phyloP scores from a whole-genome alignment of 164 flowering plant species.

The Nymphaea colorata region DNA sequence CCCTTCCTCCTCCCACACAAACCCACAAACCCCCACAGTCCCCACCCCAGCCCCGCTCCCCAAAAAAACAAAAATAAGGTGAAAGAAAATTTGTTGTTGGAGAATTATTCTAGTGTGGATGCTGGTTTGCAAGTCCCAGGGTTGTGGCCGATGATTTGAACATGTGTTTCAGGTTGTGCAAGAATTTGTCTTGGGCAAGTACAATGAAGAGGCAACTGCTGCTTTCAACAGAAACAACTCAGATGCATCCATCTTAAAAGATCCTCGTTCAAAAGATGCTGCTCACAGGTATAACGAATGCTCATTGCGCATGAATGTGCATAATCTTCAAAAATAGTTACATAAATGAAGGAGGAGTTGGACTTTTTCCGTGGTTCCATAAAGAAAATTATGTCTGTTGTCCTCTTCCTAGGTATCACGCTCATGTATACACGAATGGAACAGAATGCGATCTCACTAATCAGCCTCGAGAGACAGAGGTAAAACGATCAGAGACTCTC shows the following conservation, averaged over 20 bases:
- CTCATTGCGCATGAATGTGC: too few relatives aligned
- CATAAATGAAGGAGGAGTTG: too few relatives aligned
- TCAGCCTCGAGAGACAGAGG: slow-evolving; percentile 89
- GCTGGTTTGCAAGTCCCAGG: too few relatives aligned
- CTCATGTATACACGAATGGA: slow-evolving; percentile 83
- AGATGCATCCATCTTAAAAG: slow-evolving; percentile 64
- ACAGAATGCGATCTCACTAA: slow-evolving; percentile 85
- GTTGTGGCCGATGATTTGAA: background rate
- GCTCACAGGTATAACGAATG: slow-evolving; percentile 50
- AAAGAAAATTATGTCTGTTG: too few relatives aligned
- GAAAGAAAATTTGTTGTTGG: too few relatives aligned
- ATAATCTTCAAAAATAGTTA: background rate
- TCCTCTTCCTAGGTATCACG: slow-evolving; percentile 54
- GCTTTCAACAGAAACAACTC: slow-evolving; percentile 61
- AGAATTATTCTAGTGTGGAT: too few relatives aligned
- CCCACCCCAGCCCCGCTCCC: too few relatives aligned
- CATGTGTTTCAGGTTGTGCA: slow-evolving; percentile 50
- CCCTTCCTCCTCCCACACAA: too few relatives aligned
- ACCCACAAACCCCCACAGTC: too few relatives aligned
- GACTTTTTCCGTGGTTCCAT: background rate
- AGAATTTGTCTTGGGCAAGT: slow-evolving; percentile 77
- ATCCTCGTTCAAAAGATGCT: slow-evolving; percentile 94
- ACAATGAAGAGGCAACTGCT: slow-evolving; percentile 79
- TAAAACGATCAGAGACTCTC: slow-evolving; percentile 10
- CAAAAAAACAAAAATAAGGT: too few relatives aligned